A percentile compares a stretch with the other conserved stretches of the same genome.
These are phyloP conservation scores for Luvunga scandens DNA, from an alignment of 345 rosid genomes.

Conservation along the genomic window DNA sequence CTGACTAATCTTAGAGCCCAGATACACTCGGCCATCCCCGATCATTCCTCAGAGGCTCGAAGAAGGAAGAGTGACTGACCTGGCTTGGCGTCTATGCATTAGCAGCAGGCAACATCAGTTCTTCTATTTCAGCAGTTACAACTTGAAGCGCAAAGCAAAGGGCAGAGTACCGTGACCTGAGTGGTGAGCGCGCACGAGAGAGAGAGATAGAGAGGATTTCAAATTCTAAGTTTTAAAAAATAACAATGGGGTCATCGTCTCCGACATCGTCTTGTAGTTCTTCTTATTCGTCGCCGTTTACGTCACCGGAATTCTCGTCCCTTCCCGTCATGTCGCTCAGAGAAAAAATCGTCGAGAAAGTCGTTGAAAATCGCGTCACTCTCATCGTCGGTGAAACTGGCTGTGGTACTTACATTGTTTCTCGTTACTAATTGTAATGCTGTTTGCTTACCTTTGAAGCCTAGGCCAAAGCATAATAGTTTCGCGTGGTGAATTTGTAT, in stretches of 20 bases:
- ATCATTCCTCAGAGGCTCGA: neutral
- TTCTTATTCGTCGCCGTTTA: conserved; percentile 36
- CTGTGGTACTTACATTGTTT: conserved; percentile 55
- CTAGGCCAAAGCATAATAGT: neutral
- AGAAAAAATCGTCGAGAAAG: conserved; percentile 72
- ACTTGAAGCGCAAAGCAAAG: neutral
- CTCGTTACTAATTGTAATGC: neutral
- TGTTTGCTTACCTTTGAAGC: neutral
- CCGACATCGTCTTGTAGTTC: conserved; percentile 51
- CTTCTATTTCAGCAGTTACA: neutral
- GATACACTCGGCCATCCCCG: neutral
- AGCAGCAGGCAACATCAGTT: neutral
- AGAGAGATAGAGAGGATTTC: neutral
- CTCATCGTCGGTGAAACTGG: conserved; percentile 94
- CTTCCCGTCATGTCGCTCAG: conserved; percentile 71
- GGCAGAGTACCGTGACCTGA: neutral
- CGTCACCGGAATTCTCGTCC: conserved; percentile 47
- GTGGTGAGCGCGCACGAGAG: neutral
- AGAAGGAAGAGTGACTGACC: neutral
- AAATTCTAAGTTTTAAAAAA: neutral
- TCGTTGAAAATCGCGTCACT: conserved; percentile 87
- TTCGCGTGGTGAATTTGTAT: neutral
- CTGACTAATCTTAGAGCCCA: neutral
- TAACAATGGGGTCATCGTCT: conserved; percentile 46
- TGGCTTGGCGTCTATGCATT: neutral